Conservation (phyloP, 2,329 filamentous ascomycete genomes). For the Aureobasidium sp. region DNA sequence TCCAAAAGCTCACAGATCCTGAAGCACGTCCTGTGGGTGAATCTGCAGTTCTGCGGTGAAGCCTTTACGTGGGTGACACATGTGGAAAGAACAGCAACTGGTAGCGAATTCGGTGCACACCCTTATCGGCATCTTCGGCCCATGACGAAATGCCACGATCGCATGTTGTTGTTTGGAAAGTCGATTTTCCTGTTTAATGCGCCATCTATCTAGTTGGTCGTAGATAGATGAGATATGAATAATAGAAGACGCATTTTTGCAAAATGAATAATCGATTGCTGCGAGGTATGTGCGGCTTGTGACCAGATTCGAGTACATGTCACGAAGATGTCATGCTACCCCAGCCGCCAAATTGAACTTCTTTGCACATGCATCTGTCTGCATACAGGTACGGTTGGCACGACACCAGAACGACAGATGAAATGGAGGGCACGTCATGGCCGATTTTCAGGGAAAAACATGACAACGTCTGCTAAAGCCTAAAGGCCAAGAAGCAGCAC, state of each 20-base stretch:
- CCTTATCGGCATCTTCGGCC: neutral
- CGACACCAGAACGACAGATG: neutral
- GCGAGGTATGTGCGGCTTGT: neutral
- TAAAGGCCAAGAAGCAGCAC: neutral
- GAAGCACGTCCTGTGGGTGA: neutral
- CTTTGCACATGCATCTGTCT: neutral
- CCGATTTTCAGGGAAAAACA: neutral
- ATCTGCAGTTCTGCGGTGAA: neutral
- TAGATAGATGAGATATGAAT: neutral
- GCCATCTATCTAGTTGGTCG: neutral
- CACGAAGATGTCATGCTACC: neutral
- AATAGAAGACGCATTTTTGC: neutral
- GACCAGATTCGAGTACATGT: neutral
- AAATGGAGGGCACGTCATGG: neutral
- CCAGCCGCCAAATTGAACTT: neutral
- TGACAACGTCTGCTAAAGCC: neutral
- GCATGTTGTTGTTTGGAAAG: neutral
- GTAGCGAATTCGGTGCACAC: neutral
- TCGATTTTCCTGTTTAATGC: neutral
- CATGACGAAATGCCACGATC: neutral
- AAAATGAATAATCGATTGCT: neutral
- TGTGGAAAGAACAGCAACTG: neutral
- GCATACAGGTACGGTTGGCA: neutral
- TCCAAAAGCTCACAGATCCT: neutral
- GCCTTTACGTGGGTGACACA: neutral